A percentile compares a stretch with the other conserved stretches of the same genome.
phyloP scores from a whole-genome alignment of 768 basidiomycete species.

The Grammothele lineata region DNA sequence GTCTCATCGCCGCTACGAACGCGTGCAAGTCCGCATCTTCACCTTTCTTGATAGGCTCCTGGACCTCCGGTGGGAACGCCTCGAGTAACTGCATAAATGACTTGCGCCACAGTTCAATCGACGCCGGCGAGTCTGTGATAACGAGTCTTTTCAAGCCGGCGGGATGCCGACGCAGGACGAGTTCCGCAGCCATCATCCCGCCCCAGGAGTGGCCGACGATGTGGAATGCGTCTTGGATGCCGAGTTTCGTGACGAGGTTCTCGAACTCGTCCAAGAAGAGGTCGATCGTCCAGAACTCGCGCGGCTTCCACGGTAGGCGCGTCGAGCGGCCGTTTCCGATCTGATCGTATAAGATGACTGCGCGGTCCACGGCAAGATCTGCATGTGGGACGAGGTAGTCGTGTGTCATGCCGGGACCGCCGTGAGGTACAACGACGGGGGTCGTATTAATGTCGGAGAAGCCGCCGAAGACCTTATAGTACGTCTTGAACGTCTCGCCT shows the following conservation, averaged over 20 bases:
- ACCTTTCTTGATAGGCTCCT: conserved; percentile 37
- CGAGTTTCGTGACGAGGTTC: conserved; percentile 42
- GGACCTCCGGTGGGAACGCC: conserved; percentile 36
- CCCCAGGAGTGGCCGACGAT: conserved; percentile 58
- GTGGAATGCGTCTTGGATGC: conserved; percentile 36
- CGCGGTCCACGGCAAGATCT: conserved; percentile 31
- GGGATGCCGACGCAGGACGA: conserved; percentile 36
- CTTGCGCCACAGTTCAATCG: conserved; percentile 38
- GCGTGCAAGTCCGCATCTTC: conserved; percentile 33
- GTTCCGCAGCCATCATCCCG: conserved; percentile 44
- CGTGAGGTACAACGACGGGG: conserved; percentile 43
- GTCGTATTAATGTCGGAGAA: conserved; percentile 28
- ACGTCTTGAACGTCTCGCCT: conserved; percentile 33
- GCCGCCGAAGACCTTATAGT: conserved; percentile 41
- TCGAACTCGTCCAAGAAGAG: conserved; percentile 53
- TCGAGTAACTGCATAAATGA: conserved; percentile 36
- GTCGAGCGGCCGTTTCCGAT: conserved; percentile 44
- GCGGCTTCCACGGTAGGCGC: conserved; percentile 32
- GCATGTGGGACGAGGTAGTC: conserved; percentile 36
- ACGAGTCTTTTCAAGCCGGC: conserved; percentile 37
- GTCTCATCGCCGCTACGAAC: conserved; percentile 36
- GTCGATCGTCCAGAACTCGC: conserved; percentile 40
- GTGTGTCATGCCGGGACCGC: conserved; percentile 42
- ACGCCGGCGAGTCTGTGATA: conserved; percentile 40
- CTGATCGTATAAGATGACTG: conserved; percentile 50